Conservation (phyloP, 2,329 filamentous ascomycete genomes). For the Ophiocordyceps camponoti-rufipedis region DNA sequence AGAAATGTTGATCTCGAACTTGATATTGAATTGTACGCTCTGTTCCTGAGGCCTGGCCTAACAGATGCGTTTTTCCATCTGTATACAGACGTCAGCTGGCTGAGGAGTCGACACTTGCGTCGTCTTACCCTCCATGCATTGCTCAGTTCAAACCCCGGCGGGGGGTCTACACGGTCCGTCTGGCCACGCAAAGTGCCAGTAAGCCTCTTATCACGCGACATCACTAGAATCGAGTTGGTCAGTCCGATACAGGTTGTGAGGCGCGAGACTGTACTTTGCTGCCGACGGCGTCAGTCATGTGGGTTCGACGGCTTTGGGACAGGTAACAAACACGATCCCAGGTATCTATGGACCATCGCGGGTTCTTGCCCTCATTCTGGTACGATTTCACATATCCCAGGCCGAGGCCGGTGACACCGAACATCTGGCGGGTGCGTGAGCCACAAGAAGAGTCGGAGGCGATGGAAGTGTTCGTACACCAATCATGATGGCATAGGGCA, state of each 20-base stretch:
- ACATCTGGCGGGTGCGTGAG: conserved; percentile 33
- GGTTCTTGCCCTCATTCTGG: conserved; percentile 42
- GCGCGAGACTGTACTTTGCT: conserved; percentile 32
- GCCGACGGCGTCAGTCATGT: conserved; percentile 11
- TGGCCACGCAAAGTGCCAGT: conserved; percentile 42
- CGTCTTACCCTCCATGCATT: conserved; percentile 44
- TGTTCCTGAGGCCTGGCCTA: neutral
- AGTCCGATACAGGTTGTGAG: neutral
- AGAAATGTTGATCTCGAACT: neutral
- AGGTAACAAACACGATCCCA: conserved; percentile 38
- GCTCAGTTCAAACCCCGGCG: conserved; percentile 41
- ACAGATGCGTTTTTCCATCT: conserved; percentile 29
- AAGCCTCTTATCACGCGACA: conserved; percentile 44
- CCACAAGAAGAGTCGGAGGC: conserved; percentile 1
- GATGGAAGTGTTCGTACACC: conserved; percentile 26
- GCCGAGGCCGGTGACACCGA: conserved; percentile 39
- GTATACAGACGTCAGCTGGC: neutral
- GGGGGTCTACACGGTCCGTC: conserved; percentile 33
- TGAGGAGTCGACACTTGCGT: neutral
- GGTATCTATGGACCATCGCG: conserved; percentile 40
- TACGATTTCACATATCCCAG: conserved; percentile 36
- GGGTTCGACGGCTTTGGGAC: neutral
- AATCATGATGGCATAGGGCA: conserved; percentile 47
- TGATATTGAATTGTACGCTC: neutral
- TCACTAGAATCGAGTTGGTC: conserved; percentile 27